phyloP scores from a whole-genome alignment of 83 land plant genomes.

The Picea mariana region DNA sequence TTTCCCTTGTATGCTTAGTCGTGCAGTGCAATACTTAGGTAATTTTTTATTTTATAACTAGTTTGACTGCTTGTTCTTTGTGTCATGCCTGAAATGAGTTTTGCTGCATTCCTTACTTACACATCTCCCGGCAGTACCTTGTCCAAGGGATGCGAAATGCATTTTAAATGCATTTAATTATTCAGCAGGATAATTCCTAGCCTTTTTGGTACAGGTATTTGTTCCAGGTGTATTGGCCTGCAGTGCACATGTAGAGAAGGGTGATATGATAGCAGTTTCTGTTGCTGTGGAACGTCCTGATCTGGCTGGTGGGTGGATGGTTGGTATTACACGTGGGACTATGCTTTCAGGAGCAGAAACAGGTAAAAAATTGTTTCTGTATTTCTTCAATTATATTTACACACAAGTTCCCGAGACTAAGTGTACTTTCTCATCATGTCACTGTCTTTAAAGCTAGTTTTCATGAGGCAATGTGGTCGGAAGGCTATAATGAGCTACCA shows the following conservation, averaged over 20 bases:
- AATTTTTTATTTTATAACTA: too few species aligned
- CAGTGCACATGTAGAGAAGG: slow-evolving; percentile 92
- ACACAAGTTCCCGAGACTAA: neutral
- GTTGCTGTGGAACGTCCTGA: slow-evolving; percentile 79
- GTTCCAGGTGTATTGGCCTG: slow-evolving; percentile 98
- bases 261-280: slow-evolving; percentile 84
- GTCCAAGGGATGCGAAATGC: neutral
- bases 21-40: too few species aligned
- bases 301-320: slow-evolving; percentile 64
- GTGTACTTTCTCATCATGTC: neutral
- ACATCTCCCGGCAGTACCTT: neutral
- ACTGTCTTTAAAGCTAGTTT: neutral
- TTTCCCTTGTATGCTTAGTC: too few species aligned
- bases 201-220: slow-evolving; percentile 57
- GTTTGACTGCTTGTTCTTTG: too few species aligned
- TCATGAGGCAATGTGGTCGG: neutral
- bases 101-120: neutral
- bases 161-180: neutral
- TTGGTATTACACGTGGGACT: slow-evolving; percentile 87
- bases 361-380: slow-evolving; percentile 27
- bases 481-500: neutral
- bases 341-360: slow-evolving; percentile 51
- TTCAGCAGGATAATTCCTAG: slow-evolving; percentile 1
- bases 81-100: neutral
- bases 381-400: neutral